phyloP scores from a whole-genome alignment of 2,329 filamentous ascomycete genomes.

The Alternaria incomplexa region DNA sequence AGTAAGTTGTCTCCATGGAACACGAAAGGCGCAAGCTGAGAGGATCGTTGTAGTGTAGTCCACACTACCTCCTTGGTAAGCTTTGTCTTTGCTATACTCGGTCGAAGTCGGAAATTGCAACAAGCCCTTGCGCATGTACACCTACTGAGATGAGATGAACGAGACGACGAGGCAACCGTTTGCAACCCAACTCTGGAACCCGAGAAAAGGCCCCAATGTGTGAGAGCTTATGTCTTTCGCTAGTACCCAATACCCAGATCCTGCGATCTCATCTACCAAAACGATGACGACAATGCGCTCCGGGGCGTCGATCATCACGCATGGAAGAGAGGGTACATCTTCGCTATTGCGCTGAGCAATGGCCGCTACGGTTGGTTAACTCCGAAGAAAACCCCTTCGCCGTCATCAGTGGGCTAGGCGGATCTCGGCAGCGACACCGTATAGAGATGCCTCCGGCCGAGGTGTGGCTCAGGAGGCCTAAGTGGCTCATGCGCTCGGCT shows the following conservation, averaged over 20 bases:
- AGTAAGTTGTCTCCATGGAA: neutral
- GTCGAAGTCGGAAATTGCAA: neutral
- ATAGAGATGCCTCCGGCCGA: neutral
- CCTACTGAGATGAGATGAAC: neutral
- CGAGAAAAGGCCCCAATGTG: neutral
- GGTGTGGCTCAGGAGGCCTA: neutral
- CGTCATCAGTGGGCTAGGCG: neutral
- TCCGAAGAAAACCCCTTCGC: neutral
- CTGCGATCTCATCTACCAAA: neutral
- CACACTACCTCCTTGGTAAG: neutral
- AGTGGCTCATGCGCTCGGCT: neutral
- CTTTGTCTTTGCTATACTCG: neutral
- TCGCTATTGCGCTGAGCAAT: neutral
- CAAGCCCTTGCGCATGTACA: neutral
- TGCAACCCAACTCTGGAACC: neutral
- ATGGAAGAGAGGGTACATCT: neutral
- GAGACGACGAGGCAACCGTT: neutral
- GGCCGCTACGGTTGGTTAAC: neutral
- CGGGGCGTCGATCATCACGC: neutral
- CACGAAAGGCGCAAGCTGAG: neutral
- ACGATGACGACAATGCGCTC: neutral
- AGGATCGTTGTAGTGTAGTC: neutral
- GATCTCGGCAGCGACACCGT: constrained; percentile 3
- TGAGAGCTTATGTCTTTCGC: neutral
- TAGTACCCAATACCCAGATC: neutral